phyloP scores from a whole-genome alignment of 805 yeast genomes.

The Yamadazyma sp. region DNA sequence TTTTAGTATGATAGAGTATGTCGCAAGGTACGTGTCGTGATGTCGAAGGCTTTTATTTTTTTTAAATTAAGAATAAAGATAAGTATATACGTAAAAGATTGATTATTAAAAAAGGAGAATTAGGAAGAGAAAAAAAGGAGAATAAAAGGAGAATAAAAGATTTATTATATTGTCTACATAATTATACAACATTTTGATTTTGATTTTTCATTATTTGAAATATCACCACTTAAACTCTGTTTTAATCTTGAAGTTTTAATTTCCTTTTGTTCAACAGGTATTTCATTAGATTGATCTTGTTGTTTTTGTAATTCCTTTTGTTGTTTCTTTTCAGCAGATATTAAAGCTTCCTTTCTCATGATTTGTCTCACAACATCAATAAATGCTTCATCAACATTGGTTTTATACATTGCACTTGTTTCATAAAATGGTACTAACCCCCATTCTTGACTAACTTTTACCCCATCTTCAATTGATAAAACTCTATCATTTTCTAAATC shows the following conservation, averaged over 20 bases:
- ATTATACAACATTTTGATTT: constrained; percentile 30
- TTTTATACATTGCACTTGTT: constrained; percentile 86
- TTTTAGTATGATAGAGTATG: too few species aligned
- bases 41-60: neutral
- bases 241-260: constrained; percentile 8
- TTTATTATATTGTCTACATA: constrained; percentile 18
- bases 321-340: constrained; percentile 43
- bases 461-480: constrained; percentile 79
- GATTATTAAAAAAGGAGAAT: too few species aligned
- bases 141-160: too few species aligned
- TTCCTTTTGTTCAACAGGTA: constrained; percentile 10
- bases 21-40: too few species aligned
- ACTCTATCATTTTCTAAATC: constrained; percentile 75
- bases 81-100: too few species aligned
- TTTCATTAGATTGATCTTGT: constrained; percentile 17
- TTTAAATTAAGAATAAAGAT: neutral
- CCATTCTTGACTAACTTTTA: constrained; percentile 79
- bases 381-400: constrained; percentile 89
- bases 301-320: constrained; percentile 41
- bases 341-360: constrained; percentile 65
- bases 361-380: constrained; percentile 86
- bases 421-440: constrained; percentile 90
- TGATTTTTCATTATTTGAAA: constrained; percentile 10
- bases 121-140: too few species aligned
- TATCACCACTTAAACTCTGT: constrained; percentile 14